Conservation (phyloP, 1,284 basidiomycete genomes). For the Fistulinella cinereoalba region DNA sequence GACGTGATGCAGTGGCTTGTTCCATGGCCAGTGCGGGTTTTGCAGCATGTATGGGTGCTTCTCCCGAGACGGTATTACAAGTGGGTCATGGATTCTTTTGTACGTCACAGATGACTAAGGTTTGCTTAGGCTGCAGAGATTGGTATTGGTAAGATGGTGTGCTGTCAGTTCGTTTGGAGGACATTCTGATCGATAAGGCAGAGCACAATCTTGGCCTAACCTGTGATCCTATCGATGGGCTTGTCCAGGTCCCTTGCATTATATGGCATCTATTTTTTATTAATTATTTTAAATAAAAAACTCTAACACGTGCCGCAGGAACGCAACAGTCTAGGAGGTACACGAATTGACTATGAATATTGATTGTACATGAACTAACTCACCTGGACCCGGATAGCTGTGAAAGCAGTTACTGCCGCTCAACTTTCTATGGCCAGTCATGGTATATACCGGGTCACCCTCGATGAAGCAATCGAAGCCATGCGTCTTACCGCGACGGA, state of each 20-base stretch:
- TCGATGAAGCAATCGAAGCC: slow-evolving; percentile 96
- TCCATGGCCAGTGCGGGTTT: slow-evolving; percentile 94
- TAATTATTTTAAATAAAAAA: too few relatives aligned
- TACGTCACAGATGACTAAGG: slow-evolving; percentile 7
- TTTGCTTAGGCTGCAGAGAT: slow-evolving; percentile 83
- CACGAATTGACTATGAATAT: slow-evolving; percentile 8
- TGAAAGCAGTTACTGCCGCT: slow-evolving; percentile 89
- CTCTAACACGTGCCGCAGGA: slow-evolving; percentile 47
- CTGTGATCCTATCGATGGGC: slow-evolving; percentile 90
- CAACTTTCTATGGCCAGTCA: slow-evolving; percentile 91
- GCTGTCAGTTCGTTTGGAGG: not conserved
- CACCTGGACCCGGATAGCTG: slow-evolving; percentile 46
- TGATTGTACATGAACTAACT: slow-evolving; percentile 8
- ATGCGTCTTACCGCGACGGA: slow-evolving; percentile 89
- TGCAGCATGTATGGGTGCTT: slow-evolving; percentile 88
- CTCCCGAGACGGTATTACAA: slow-evolving; percentile 77
- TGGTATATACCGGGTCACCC: slow-evolving; percentile 81
- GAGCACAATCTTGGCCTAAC: slow-evolving; percentile 88
- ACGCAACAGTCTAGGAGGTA: slow-evolving; percentile 83
- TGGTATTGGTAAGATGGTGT: slow-evolving; percentile 72
- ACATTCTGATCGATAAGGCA: slow-evolving; percentile 30
- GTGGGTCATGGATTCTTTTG: slow-evolving; percentile 33
- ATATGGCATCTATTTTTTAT: slow-evolving; percentile 44
- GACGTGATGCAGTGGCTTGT: slow-evolving; percentile 63
- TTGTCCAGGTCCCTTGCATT: slow-evolving; percentile 94